Evolutionary conservation across 768 basidiomycete species (phyloP).

Genomic region (Boletus fagicola): DNA sequence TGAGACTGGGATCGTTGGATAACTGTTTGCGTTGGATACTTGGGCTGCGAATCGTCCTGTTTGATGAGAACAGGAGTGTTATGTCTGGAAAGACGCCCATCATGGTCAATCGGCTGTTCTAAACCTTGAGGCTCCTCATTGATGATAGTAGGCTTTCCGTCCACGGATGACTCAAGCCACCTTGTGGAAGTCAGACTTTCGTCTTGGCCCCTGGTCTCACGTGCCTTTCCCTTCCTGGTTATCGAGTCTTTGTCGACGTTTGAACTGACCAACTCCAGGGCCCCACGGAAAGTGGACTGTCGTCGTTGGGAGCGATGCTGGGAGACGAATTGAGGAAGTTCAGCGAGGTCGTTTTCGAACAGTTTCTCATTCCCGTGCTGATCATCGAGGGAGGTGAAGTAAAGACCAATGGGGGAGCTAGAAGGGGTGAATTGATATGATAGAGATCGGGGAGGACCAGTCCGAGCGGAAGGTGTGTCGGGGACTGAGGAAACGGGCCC

Average conservation of each 20-base stretch:
- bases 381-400: slow-evolving; percentile 24
- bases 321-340: slow-evolving; percentile 36
- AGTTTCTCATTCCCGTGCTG: slow-evolving; percentile 27
- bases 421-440: slow-evolving; percentile 61
- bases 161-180: slow-evolving; percentile 54
- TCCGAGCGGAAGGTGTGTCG: slow-evolving; percentile 59
- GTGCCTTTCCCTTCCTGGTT: slow-evolving; percentile 56
- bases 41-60: slow-evolving; percentile 6
- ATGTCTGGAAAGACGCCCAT: slow-evolving; percentile 19
- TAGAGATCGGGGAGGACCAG: slow-evolving; percentile 72
- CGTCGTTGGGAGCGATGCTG: slow-evolving; percentile 18
- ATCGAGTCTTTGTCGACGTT: slow-evolving; percentile 35
- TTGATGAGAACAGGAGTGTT: neutral
- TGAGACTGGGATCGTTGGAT: slow-evolving; percentile 28
- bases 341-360: slow-evolving; percentile 34
- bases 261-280: slow-evolving; percentile 45
- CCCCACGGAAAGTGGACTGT: slow-evolving; percentile 60
- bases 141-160: slow-evolving; percentile 41
- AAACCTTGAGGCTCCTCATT: slow-evolving; percentile 29
- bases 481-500: slow-evolving; percentile 12
- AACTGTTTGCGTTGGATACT: slow-evolving; percentile 2
- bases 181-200: slow-evolving; percentile 54
- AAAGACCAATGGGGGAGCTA: slow-evolving; percentile 36
- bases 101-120: slow-evolving; percentile 24
- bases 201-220: slow-evolving; percentile 47